Evolutionary conservation across 495 filamentous ascomycete species (phyloP).

Genomic region (Schizothecium vesticola): DNA sequence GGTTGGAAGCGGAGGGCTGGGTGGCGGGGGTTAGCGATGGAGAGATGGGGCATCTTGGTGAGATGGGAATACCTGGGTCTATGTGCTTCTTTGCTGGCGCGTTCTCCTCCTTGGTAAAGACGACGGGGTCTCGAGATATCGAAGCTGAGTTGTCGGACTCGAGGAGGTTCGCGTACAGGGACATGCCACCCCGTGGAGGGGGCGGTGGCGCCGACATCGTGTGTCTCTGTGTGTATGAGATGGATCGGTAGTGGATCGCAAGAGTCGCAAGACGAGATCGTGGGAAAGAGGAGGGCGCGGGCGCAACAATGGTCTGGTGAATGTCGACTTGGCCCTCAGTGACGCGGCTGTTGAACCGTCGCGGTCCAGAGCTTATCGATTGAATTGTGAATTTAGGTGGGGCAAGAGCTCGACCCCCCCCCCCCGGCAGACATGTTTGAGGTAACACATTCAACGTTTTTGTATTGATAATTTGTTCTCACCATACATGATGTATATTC

Average conservation of each 20-base stretch:
- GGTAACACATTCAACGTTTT: not conserved
- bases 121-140: slow-evolving; percentile 74
- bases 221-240: not conserved
- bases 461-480: not conserved
- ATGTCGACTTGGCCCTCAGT: not conserved
- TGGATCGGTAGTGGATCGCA: not conserved
- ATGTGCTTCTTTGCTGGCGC: slow-evolving; percentile 64
- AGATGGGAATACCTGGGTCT: slow-evolving; percentile 59
- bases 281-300: not conserved
- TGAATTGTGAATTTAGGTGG: not conserved
- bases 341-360: not conserved
- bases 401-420: not conserved
- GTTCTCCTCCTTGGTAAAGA: slow-evolving; percentile 60
- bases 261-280: not conserved
- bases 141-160: slow-evolving; percentile 50
- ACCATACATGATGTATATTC: not conserved
- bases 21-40: slow-evolving; percentile 33
- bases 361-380: not conserved
- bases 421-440: not conserved
- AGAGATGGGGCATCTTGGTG: not conserved
- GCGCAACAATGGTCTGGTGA: not conserved
- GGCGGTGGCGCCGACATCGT: slow-evolving; percentile 18
- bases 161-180: slow-evolving; percentile 54
- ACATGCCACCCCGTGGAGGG: slow-evolving; percentile 37
- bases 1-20: slow-evolving; percentile 81